Conservation (phyloP, 2,329 filamentous ascomycete species). For the Tolypocladium nubicola region DNA sequence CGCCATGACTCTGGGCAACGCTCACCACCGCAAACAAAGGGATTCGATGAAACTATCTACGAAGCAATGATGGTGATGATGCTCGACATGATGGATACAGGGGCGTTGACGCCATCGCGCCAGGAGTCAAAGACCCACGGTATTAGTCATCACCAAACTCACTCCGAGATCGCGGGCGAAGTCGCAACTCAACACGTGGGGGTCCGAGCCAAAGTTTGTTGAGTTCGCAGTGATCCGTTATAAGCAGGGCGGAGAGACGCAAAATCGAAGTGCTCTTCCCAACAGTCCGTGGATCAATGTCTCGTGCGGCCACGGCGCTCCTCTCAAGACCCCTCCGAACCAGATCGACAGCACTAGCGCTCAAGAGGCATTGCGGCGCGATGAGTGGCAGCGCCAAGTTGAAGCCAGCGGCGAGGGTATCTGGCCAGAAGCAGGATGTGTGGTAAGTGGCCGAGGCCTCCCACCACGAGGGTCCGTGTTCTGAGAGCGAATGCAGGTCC, state of each 20-base stretch:
- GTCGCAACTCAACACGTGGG: conserved; percentile 4
- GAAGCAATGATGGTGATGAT: too few species aligned
- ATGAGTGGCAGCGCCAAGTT: conserved; percentile 36
- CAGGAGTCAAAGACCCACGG: background rate
- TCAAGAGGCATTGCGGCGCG: conserved; percentile 9
- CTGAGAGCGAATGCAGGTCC: conserved; percentile 30
- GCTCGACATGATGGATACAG: too few species aligned
- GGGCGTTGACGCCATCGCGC: conserved; percentile 5
- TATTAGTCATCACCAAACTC: background rate
- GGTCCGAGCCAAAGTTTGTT: background rate
- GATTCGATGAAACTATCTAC: too few species aligned
- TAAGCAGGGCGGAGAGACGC: background rate
- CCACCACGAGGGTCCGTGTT: background rate
- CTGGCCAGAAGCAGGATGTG: conserved; percentile 40
- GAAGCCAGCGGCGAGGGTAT: conserved; percentile 39
- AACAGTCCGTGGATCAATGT: conserved; percentile 2
- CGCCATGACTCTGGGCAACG: too few species aligned
- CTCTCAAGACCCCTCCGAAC: background rate
- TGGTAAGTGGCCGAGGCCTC: conserved; percentile 26
- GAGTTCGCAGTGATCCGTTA: background rate
- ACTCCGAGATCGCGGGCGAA: conserved; percentile 4
- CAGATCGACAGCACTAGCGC: background rate
- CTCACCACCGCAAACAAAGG: too few species aligned
- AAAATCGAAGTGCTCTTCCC: background rate
- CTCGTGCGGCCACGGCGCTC: conserved; percentile 2